A percentile compares a stretch with the other conserved stretches of the same genome.
Conservation (phyloP, 495 filamentous ascomycete genomes). For the Achaetomiella virescens region DNA sequence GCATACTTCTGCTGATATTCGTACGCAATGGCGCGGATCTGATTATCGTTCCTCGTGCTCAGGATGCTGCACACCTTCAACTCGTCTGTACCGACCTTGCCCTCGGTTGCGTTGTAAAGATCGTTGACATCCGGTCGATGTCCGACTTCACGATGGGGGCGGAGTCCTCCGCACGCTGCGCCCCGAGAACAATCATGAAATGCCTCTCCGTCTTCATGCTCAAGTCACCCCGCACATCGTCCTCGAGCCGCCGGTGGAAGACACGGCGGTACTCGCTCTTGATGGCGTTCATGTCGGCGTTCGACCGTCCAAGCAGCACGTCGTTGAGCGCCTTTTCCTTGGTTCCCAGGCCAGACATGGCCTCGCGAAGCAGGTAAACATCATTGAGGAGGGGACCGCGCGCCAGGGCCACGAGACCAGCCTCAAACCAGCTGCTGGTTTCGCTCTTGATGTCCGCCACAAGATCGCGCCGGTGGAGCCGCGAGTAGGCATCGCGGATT, state of each 20-base stretch:
- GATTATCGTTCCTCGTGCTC: conserved; percentile 62
- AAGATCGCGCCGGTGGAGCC: conserved; percentile 57
- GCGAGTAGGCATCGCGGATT: conserved; percentile 59
- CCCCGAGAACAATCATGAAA: conserved; percentile 71
- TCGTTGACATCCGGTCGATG: conserved; percentile 66
- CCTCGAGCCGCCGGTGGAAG: conserved; percentile 54
- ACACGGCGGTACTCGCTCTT: conserved; percentile 64
- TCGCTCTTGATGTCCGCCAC: conserved; percentile 71
- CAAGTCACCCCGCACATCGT: conserved; percentile 67
- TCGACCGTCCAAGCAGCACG: conserved; percentile 71
- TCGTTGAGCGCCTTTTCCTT: conserved; percentile 84
- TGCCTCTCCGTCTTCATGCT: conserved; percentile 77
- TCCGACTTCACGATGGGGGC: conserved; percentile 62
- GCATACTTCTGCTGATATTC: conserved; percentile 63
- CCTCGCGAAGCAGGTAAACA: conserved; percentile 54
- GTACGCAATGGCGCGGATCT: conserved; percentile 72
- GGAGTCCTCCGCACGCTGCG: conserved; percentile 65
- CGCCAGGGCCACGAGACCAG: conserved; percentile 61
- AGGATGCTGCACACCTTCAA: conserved; percentile 71
- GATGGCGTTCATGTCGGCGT: conserved; percentile 79
- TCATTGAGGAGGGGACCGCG: conserved; percentile 74
- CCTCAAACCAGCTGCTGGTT: conserved; percentile 64
- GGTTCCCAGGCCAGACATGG: conserved; percentile 73
- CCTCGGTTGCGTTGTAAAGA: conserved; percentile 67
- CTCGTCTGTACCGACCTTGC: conserved; percentile 64